A percentile compares a stretch with the other conserved stretches of the same genome.
These are phyloP conservation scores for Penicillium cosmopolitanum DNA, from an alignment of 495 filamentous ascomycete species.

Conservation along the genomic window DNA sequence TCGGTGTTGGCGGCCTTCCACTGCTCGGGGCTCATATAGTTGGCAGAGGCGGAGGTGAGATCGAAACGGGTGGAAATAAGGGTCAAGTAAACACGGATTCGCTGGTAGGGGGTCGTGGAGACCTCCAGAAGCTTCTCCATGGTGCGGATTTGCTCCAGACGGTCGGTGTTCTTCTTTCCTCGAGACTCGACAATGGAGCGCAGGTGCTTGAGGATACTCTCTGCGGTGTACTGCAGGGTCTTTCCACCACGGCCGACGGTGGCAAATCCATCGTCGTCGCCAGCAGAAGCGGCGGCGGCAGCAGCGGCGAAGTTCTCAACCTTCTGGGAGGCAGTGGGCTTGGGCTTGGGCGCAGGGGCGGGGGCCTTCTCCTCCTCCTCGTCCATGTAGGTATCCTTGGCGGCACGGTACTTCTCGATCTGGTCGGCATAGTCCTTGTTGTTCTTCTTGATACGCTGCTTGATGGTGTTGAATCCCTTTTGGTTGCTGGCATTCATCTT, in stretches of 20 bases:
- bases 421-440: conserved; percentile 91
- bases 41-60: conserved; percentile 76
- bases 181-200: conserved; percentile 90
- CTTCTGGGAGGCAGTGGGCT: conserved; percentile 41
- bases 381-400: conserved; percentile 86
- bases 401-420: conserved; percentile 82
- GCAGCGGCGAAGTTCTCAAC: conserved; percentile 43
- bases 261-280: conserved; percentile 81
- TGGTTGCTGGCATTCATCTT: conserved; percentile 98
- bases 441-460: conserved; percentile 96
- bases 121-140: conserved; percentile 97
- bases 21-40: conserved; percentile 92
- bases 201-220: conserved; percentile 97
- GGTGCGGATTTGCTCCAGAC: conserved; percentile 87
- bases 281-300: conserved; percentile 55
- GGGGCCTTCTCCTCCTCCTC: conserved; percentile 68
- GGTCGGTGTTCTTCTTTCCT: conserved; percentile 98
- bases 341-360: conserved; percentile 41
- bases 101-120: conserved; percentile 86
- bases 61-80: conserved; percentile 95
- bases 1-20: conserved; percentile 95
- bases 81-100: conserved; percentile 88
- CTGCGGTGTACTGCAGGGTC: conserved; percentile 85
- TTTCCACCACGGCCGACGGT: conserved; percentile 87
- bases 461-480: conserved; percentile 91